Evolutionary conservation across 208 protist species (phyloP).

Genomic region (Leptomonas pyrrhocoris): DNA sequence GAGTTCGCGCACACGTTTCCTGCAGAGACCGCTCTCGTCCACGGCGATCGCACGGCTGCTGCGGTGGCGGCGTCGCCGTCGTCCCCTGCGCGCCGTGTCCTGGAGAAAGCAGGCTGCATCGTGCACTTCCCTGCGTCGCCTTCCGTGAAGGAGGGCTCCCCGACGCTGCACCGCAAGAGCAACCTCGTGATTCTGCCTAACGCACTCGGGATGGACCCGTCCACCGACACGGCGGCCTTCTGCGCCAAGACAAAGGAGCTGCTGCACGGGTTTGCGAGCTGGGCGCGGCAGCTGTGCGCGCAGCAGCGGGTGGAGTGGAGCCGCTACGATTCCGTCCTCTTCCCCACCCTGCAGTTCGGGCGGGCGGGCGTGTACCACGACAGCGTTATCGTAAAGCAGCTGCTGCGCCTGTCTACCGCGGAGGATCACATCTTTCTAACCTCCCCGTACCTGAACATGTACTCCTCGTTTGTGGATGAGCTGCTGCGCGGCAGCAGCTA

Average conservation of each 20-base stretch:
- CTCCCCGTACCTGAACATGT: slow-evolving; percentile 88
- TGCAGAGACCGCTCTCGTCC: background rate
- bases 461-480: slow-evolving; percentile 61
- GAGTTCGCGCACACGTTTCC: slow-evolving; percentile 25
- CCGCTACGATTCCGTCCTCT: slow-evolving; percentile 66
- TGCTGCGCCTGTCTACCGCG: slow-evolving; percentile 42
- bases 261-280: slow-evolving; percentile 51
- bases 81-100: background rate
- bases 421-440: slow-evolving; percentile 68
- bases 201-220: slow-evolving; percentile 47
- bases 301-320: slow-evolving; percentile 23
- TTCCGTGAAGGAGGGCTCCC: slow-evolving; percentile 7
- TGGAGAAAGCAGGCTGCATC: background rate
- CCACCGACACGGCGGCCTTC: slow-evolving; percentile 41
- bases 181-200: slow-evolving; percentile 73
- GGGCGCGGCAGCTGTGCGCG: slow-evolving; percentile 23
- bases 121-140: slow-evolving; percentile 7
- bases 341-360: slow-evolving; percentile 82
- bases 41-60: background rate
- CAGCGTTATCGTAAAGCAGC: slow-evolving; percentile 47
- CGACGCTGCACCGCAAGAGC: slow-evolving; percentile 54
- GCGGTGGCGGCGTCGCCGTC: too few relatives aligned
- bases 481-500: slow-evolving; percentile 34
- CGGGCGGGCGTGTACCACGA: slow-evolving; percentile 72
- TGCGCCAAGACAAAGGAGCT: slow-evolving; percentile 21